Evolutionary conservation across 208 protist species (phyloP).

Genomic region (Endotrypanum monterogeii): DNA sequence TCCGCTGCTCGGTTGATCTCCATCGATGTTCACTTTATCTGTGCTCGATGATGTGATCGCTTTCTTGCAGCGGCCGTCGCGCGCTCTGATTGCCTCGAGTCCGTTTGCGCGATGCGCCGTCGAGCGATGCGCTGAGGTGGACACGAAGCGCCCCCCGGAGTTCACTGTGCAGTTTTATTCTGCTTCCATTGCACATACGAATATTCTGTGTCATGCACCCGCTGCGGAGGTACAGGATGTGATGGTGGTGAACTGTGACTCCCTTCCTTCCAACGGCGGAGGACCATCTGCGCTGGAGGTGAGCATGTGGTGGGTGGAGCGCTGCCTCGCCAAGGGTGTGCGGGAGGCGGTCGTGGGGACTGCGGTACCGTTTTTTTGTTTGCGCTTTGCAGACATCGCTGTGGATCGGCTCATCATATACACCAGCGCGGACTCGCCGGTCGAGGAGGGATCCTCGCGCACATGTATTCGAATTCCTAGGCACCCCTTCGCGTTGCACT

Average conservation of each 20-base stretch:
- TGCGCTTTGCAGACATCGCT: slow-evolving; percentile 11
- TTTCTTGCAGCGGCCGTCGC: neutral
- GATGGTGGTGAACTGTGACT: slow-evolving; percentile 14
- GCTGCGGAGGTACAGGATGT: slow-evolving; percentile 3
- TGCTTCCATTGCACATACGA: neutral
- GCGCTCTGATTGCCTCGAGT: neutral
- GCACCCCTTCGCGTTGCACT: slow-evolving; percentile 15
- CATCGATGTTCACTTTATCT: neutral
- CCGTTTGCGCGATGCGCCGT: neutral
- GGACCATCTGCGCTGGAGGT: slow-evolving; percentile 4
- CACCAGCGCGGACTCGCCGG: slow-evolving; percentile 11
- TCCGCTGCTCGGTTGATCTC: neutral
- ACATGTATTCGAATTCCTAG: slow-evolving; percentile 15
- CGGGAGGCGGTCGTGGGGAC: neutral
- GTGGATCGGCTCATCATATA: slow-evolving; percentile 14
- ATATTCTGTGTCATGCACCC: slow-evolving; percentile 4
- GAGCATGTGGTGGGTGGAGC: slow-evolving; percentile 35
- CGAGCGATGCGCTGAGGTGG: neutral
- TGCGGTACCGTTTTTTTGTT: slow-evolving; percentile 3
- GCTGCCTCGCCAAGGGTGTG: neutral
- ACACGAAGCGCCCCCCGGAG: neutral
- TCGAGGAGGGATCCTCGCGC: neutral
- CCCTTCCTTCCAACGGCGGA: neutral
- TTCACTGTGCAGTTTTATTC: slow-evolving; percentile 8
- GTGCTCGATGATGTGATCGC: neutral